Conservation (phyloP, 2,329 filamentous ascomycete genomes). For the Scorias spongiosa region DNA sequence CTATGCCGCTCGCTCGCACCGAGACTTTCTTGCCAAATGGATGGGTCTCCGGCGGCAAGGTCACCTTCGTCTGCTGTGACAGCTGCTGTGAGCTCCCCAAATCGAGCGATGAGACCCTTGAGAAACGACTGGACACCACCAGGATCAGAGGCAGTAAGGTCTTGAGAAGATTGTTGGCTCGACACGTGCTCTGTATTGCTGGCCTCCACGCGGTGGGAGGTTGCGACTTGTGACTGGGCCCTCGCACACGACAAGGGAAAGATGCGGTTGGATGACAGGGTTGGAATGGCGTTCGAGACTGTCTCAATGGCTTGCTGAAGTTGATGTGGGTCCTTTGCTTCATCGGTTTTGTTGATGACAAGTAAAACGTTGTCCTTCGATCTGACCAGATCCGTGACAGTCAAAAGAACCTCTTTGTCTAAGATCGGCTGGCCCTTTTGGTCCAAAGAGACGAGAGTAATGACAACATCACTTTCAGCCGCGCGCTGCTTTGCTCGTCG, state of each 20-base stretch:
- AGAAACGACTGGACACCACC: slow-evolving; percentile 58
- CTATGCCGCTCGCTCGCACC: slow-evolving; percentile 85
- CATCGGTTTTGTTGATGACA: slow-evolving; percentile 47
- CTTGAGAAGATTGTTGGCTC: slow-evolving; percentile 1
- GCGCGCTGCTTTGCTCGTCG: slow-evolving; percentile 70
- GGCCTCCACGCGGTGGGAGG: neutral
- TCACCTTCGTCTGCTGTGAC: slow-evolving; percentile 20
- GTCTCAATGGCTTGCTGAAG: slow-evolving; percentile 6
- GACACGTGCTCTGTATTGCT: neutral
- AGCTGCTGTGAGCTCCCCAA: slow-evolving; percentile 50
- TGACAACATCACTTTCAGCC: slow-evolving; percentile 66
- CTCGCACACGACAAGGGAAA: slow-evolving; percentile 56
- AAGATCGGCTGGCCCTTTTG: slow-evolving; percentile 14
- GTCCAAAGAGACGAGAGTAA: slow-evolving; percentile 59
- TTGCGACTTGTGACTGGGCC: slow-evolving; percentile 3
- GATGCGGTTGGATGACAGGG: slow-evolving; percentile 30
- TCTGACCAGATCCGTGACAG: slow-evolving; percentile 34
- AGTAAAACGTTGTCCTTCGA: slow-evolving; percentile 40
- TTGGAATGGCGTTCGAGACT: slow-evolving; percentile 27
- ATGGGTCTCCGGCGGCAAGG: slow-evolving; percentile 32
- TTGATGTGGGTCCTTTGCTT: slow-evolving; percentile 22
- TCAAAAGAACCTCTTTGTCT: slow-evolving; percentile 43
- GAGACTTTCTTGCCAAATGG: slow-evolving; percentile 65
- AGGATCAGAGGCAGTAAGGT: slow-evolving; percentile 27
- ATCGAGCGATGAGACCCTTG: slow-evolving; percentile 48